Conservation (phyloP, 768 basidiomycete species). For the Tylopilus felleus region DNA sequence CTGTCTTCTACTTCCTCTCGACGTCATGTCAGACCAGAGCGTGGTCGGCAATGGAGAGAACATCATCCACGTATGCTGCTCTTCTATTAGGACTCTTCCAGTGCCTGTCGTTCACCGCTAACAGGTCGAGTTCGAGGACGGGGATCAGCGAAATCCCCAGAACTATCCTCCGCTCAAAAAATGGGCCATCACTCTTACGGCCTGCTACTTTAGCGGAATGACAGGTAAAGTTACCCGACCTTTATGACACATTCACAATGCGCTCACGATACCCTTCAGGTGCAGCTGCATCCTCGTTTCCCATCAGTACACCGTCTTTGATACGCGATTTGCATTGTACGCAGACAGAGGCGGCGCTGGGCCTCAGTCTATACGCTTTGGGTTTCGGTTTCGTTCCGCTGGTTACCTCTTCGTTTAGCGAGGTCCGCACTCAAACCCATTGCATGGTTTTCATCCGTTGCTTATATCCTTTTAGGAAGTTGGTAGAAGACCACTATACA, state of each 20-base stretch:
- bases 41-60: constrained; percentile 1
- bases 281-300: constrained; percentile 49
- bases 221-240: constrained; percentile 7
- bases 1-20: not conserved
- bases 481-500: constrained; percentile 59
- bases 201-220: constrained; percentile 25
- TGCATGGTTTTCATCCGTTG: not conserved
- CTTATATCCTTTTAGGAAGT: constrained; percentile 44
- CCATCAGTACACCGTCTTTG: constrained; percentile 56
- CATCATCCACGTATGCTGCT: constrained; percentile 7
- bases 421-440: constrained; percentile 27
- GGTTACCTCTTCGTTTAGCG: constrained; percentile 63
- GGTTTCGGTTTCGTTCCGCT: constrained; percentile 63
- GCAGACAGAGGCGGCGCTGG: constrained; percentile 42
- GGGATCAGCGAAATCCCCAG: constrained; percentile 38
- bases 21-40: constrained; percentile 11
- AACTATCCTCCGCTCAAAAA: constrained; percentile 38
- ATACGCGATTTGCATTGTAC: constrained; percentile 41
- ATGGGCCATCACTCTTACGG: constrained; percentile 38
- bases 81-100: not conserved
- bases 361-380: constrained; percentile 50
- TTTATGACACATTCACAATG: not conserved
- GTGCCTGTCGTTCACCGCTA: not conserved
- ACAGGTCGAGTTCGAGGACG: constrained; percentile 39
- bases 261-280: constrained; percentile 32